Percentiles rank a stretch among this genome's conserved stretches.
phyloP scores from a whole-genome alignment of 345 rosid genomes.

The Viola odorata region DNA sequence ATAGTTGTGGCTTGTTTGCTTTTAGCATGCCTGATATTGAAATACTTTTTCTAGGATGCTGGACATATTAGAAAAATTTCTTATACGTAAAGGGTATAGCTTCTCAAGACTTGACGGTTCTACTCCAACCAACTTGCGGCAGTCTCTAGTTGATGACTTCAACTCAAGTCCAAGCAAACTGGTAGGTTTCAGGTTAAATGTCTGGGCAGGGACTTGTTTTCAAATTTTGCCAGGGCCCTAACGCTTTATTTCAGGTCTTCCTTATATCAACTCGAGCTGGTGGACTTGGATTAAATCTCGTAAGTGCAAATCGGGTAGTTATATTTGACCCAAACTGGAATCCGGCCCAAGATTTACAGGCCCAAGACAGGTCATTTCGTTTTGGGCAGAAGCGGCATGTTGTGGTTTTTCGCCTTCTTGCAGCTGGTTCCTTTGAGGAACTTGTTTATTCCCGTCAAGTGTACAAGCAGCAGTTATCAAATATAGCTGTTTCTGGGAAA shows the following conservation, averaged over 20 bases:
- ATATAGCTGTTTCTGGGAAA: slow-evolving; percentile 93
- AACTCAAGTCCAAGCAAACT: slow-evolving; percentile 89
- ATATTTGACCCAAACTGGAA: slow-evolving; percentile 98
- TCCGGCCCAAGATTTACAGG: slow-evolving; percentile 91
- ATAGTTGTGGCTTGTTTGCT: not conserved
- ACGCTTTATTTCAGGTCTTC: slow-evolving; percentile 56
- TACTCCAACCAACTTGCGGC: slow-evolving; percentile 74
- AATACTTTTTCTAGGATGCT: slow-evolving; percentile 59
- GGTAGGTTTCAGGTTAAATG: slow-evolving; percentile 31
- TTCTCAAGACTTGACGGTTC: slow-evolving; percentile 95
- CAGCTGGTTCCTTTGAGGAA: slow-evolving; percentile 96
- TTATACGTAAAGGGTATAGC: slow-evolving; percentile 80
- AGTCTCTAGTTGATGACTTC: slow-evolving; percentile 80
- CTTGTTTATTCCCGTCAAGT: slow-evolving; percentile 84
- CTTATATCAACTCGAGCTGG: slow-evolving; percentile 98
- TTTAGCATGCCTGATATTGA: slow-evolving; percentile 16
- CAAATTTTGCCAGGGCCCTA: slow-evolving; percentile 3
- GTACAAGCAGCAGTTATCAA: slow-evolving; percentile 92
- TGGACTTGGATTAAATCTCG: slow-evolving; percentile 97
- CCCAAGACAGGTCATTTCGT: slow-evolving; percentile 93
- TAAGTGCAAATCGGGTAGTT: slow-evolving; percentile 89
- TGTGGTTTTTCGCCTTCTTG: slow-evolving; percentile 85
- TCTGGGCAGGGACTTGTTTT: not conserved
- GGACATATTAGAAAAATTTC: slow-evolving; percentile 83
- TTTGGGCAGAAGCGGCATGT: slow-evolving; percentile 95